phyloP scores from a whole-genome alignment of 164 flowering plant species.

The Liquidambar formosana region DNA sequence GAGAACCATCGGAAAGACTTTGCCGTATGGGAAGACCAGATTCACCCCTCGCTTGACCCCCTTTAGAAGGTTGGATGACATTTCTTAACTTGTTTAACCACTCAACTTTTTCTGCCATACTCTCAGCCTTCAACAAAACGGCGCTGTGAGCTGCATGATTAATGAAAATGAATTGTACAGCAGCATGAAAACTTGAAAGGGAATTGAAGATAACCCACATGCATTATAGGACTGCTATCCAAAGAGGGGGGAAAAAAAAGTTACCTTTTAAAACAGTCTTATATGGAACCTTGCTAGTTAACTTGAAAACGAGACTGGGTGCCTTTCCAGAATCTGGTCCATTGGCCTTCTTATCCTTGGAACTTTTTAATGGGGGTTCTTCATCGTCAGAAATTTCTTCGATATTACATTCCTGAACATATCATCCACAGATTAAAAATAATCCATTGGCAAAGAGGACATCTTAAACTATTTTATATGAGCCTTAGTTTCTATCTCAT shows the following conservation, averaged over 20 bases:
- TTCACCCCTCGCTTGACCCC: conserved; percentile 59
- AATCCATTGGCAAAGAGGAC: neutral
- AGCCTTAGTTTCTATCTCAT: neutral
- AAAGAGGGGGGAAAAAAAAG: neutral
- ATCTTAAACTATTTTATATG: neutral
- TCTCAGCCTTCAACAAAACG: conserved; percentile 92
- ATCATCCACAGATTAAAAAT: neutral
- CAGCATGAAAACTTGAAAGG: neutral
- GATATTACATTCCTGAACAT: conserved; percentile 76
- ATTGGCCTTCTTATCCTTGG: conserved; percentile 87
- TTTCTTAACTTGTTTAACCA: conserved; percentile 83
- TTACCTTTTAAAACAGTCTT: conserved; percentile 91
- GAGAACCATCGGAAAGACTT: conserved; percentile 78
- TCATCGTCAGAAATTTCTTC: conserved; percentile 87
- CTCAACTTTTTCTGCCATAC: conserved; percentile 71
- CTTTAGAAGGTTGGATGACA: conserved; percentile 57
- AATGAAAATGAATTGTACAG: neutral
- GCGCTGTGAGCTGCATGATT: conserved; percentile 81
- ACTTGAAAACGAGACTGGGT: conserved; percentile 70
- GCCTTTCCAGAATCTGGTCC: conserved; percentile 76
- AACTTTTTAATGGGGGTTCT: conserved; percentile 74
- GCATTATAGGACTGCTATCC: neutral
- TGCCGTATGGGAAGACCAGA: conserved; percentile 54
- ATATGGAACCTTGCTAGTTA: conserved; percentile 86
- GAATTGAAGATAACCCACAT: neutral